These are phyloP conservation scores for Penicillium cosmopolitanum DNA, from an alignment of 495 filamentous ascomycete species.

Conservation along the genomic window DNA sequence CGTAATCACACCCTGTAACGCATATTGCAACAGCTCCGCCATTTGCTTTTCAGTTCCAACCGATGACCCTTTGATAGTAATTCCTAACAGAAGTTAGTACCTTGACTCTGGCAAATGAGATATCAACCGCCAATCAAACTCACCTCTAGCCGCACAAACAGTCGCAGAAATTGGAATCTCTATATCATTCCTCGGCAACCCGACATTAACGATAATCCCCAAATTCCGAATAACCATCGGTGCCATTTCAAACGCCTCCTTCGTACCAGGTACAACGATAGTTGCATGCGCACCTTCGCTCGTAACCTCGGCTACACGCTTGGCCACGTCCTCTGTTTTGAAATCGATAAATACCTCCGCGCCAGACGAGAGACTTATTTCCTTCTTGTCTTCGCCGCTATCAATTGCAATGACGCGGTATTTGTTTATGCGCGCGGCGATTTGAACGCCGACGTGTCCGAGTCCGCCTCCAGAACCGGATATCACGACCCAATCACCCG, in stretches of 20 bases:
- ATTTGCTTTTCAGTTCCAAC: slow-evolving; percentile 36
- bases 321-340: slow-evolving; percentile 30
- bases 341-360: slow-evolving; percentile 38
- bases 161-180: slow-evolving; percentile 34
- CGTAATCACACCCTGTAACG: slow-evolving; percentile 22
- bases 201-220: slow-evolving; percentile 35
- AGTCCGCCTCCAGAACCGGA: slow-evolving; percentile 41
- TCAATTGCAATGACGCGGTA: slow-evolving; percentile 41
- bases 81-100: slow-evolving; percentile 14
- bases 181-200: slow-evolving; percentile 33
- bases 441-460: slow-evolving; percentile 43
- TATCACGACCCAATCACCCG: slow-evolving; percentile 38
- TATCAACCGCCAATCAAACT: background rate
- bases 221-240: slow-evolving; percentile 33
- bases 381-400: slow-evolving; percentile 32
- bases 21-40: slow-evolving; percentile 26
- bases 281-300: slow-evolving; percentile 38
- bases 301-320: slow-evolving; percentile 31
- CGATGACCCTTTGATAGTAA: slow-evolving; percentile 34
- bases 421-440: slow-evolving; percentile 31
- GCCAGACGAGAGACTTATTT: slow-evolving; percentile 33
- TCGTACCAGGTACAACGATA: slow-evolving; percentile 32
- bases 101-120: background rate
- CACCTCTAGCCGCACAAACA: slow-evolving; percentile 34
- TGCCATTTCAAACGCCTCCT: slow-evolving; percentile 30